Percentiles rank a stretch among this genome's conserved stretches.
Evolutionary conservation across 1,139 yeast genomes (phyloP).

Genomic region (Hyphopichia burtonii): DNA sequence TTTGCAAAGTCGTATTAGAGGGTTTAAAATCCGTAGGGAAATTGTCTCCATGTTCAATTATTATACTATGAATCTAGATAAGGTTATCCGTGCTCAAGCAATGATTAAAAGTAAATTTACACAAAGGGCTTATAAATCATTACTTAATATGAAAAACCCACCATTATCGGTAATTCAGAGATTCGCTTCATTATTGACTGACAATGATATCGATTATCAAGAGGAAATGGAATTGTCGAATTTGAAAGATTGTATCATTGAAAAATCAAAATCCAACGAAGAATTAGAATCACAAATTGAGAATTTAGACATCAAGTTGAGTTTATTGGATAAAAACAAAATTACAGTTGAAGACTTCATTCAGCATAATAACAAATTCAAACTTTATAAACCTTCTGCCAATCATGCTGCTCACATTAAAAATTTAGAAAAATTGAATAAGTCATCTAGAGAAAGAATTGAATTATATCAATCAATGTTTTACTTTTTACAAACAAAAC

Average conservation of each 20-base stretch:
- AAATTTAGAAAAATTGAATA: conserved; percentile 32
- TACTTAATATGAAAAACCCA: conserved; percentile 71
- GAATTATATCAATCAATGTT: conserved; percentile 76
- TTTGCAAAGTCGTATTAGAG: conserved; percentile 55
- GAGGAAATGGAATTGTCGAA: conserved; percentile 73
- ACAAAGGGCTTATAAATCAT: conserved; percentile 69
- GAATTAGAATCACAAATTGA: conserved; percentile 71
- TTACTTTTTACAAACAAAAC: conserved; percentile 82
- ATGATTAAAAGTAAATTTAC: conserved; percentile 66
- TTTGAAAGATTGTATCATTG: conserved; percentile 64
- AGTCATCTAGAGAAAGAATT: conserved; percentile 41
- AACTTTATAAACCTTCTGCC: conserved; percentile 18
- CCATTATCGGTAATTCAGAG: conserved; percentile 73
- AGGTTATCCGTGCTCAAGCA: conserved; percentile 73
- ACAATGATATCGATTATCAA: conserved; percentile 70
- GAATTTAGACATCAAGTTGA: conserved; percentile 79
- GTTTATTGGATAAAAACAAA: conserved; percentile 73
- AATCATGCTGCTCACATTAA: conserved; percentile 16
- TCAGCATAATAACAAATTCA: conserved; percentile 48
- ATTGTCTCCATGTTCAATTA: conserved; percentile 43
- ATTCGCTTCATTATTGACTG: conserved; percentile 76
- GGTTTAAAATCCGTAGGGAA: conserved; percentile 35
- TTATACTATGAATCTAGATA: conserved; percentile 54
- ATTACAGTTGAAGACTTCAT: conserved; percentile 75
- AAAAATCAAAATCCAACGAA: conserved; percentile 63